These are phyloP conservation scores for Sanghuangporus sanghuang DNA, from an alignment of 1,284 basidiomycete genomes.

Conservation along the genomic window DNA sequence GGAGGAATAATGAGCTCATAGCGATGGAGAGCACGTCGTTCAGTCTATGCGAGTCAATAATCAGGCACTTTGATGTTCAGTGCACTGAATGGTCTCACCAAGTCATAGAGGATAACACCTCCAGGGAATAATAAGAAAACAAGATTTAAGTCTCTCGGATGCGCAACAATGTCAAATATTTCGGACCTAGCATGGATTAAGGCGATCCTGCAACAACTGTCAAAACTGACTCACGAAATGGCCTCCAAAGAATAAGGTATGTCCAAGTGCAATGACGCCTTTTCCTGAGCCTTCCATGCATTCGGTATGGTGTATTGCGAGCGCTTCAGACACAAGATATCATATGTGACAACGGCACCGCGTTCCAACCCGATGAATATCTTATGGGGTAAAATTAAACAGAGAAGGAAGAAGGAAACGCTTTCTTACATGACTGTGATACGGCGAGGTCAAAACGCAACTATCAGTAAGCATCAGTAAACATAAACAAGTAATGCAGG, in stretches of 20 bases:
- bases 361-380: conserved; percentile 54
- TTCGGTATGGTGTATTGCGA: conserved; percentile 68
- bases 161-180: conserved; percentile 55
- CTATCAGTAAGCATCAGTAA: conserved; percentile 29
- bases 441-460: conserved; percentile 60
- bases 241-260: conserved; percentile 36
- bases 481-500: conserved; percentile 13
- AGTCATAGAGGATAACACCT: conserved; percentile 68
- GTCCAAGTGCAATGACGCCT: conserved; percentile 54
- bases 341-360: conserved; percentile 64
- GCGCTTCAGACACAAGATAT: conserved; percentile 57
- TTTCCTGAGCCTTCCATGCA: conserved; percentile 73
- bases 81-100: conserved; percentile 40
- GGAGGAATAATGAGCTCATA: conserved; percentile 69
- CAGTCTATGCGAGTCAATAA: conserved; percentile 35
- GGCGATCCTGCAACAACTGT: neutral
- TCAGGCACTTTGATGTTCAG: neutral
- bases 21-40: conserved; percentile 54
- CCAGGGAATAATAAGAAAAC: conserved; percentile 62
- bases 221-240: conserved; percentile 36
- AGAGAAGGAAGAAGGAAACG: too few species aligned
- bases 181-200: conserved; percentile 1
- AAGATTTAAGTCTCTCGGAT: conserved; percentile 79
- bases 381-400: conserved; percentile 30
- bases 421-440: conserved; percentile 62